Conservation (phyloP, 192 early-diverging fungal species). For the Backusella tarrabulga region DNA sequence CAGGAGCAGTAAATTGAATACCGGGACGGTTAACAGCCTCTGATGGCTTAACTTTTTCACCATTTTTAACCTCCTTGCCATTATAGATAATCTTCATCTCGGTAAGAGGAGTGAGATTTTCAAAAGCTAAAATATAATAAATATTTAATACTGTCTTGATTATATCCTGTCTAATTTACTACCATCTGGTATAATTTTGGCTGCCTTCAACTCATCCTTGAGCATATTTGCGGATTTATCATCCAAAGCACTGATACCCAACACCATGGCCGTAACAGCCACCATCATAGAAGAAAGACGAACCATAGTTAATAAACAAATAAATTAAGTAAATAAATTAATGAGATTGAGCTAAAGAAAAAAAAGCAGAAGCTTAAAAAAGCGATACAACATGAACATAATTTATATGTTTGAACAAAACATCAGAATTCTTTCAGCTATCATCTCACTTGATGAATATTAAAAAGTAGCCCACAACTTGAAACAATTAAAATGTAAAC, state of each 20-base stretch:
- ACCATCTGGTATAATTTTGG: conserved; percentile 1
- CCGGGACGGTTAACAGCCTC: not conserved
- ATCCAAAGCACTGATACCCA: conserved; percentile 10
- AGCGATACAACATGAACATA: not conserved
- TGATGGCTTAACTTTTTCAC: not conserved
- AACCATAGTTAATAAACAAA: not conserved
- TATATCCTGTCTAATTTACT: not conserved
- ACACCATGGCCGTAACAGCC: not conserved
- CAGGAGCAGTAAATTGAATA: not conserved
- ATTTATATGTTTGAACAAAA: not conserved
- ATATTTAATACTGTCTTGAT: not conserved
- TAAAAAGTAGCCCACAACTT: not conserved
- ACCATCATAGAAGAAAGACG: conserved; percentile 4
- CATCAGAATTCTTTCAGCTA: not conserved
- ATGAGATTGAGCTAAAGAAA: not conserved
- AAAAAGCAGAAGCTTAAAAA: not conserved
- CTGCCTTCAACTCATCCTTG: not conserved
- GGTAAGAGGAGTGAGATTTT: not conserved
- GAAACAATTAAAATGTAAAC: not conserved
- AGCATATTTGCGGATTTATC: not conserved
- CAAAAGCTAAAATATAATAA: not conserved
- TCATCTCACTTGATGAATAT: not conserved
- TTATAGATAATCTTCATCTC: not conserved
- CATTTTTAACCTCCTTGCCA: not conserved
- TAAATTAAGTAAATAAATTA: not conserved